These are phyloP conservation scores for Zasmidium angulare DNA, from an alignment of 2,329 filamentous ascomycete species.

Conservation along the genomic window DNA sequence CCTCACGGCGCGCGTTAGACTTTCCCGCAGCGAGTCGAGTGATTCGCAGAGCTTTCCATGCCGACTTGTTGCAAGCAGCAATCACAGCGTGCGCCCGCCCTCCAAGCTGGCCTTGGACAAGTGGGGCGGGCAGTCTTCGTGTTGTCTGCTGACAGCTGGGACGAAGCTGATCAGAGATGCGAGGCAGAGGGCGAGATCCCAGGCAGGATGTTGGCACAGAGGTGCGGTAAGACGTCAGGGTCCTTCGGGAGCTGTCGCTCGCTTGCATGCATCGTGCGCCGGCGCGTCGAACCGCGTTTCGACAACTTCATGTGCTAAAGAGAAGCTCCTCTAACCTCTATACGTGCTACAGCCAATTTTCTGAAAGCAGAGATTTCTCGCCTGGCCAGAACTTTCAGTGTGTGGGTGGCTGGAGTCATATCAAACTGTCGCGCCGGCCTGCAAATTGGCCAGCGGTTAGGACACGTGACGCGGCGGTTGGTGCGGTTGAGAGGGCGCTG, in stretches of 20 bases:
- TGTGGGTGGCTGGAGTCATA: not conserved
- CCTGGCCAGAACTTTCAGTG: not conserved
- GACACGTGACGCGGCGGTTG: not conserved
- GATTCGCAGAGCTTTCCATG: conserved; percentile 2
- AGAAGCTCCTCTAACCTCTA: not conserved
- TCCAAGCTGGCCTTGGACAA: not conserved
- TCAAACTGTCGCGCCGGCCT: not conserved
- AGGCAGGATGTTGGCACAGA: not conserved
- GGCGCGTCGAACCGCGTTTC: not conserved
- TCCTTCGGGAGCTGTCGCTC: not conserved
- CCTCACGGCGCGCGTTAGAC: conserved; percentile 1
- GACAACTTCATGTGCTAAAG: not conserved
- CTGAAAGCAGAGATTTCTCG: too few relatives aligned
- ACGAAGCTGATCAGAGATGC: not conserved
- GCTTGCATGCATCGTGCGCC: not conserved
- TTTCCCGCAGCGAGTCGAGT: not conserved
- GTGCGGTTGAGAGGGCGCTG: not conserved
- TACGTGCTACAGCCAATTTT: not conserved
- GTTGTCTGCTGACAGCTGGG: not conserved
- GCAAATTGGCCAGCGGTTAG: not conserved
- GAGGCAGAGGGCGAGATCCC: not conserved
- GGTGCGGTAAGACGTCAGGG: not conserved
- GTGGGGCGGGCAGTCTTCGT: conserved; percentile 2
- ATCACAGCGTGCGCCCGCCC: conserved; percentile 1
- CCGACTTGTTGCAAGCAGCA: not conserved